These are phyloP conservation scores for Physcomitrellopsis africana DNA, from an alignment of 225 moss, liverwort and hornwort species.

Conservation along the genomic window DNA sequence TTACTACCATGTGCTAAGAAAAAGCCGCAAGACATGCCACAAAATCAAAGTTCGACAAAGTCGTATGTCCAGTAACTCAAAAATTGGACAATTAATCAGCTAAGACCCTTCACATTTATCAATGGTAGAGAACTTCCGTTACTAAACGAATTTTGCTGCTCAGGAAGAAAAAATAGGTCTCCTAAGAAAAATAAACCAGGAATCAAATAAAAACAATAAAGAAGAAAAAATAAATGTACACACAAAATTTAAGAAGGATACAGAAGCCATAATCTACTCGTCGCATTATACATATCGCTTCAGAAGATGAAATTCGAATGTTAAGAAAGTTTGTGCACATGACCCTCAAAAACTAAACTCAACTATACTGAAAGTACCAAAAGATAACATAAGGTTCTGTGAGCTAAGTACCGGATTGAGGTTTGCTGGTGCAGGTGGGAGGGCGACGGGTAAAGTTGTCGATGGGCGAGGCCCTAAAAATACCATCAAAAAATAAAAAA, in stretches of 20 bases:
- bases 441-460: conserved; percentile 70
- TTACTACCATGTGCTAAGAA: neutral
- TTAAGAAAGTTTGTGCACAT: conserved; percentile 24
- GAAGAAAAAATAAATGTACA: neutral
- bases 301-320: conserved; percentile 17
- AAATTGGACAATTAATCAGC: neutral
- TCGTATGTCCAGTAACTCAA: conserved; percentile 8
- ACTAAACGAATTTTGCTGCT: neutral
- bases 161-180: neutral
- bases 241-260: neutral
- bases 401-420: conserved; percentile 55
- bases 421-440: conserved; percentile 56
- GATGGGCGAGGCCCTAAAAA: conserved; percentile 73
- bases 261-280: conserved; percentile 6
- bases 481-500: conserved; percentile 33
- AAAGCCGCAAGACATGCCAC: conserved; percentile 4
- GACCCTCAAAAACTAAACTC: conserved; percentile 21
- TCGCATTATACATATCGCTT: neutral
- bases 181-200: neutral
- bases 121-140: neutral
- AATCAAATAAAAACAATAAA: neutral
- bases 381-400: conserved; percentile 34
- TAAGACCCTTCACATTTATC: neutral
- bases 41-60: conserved; percentile 7
- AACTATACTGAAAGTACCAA: conserved; percentile 18